Percentiles rank a stretch among this genome's conserved stretches.
These are phyloP conservation scores for Hippophae tibetana DNA, from an alignment of 306 rosid species.

Conservation along the genomic window DNA sequence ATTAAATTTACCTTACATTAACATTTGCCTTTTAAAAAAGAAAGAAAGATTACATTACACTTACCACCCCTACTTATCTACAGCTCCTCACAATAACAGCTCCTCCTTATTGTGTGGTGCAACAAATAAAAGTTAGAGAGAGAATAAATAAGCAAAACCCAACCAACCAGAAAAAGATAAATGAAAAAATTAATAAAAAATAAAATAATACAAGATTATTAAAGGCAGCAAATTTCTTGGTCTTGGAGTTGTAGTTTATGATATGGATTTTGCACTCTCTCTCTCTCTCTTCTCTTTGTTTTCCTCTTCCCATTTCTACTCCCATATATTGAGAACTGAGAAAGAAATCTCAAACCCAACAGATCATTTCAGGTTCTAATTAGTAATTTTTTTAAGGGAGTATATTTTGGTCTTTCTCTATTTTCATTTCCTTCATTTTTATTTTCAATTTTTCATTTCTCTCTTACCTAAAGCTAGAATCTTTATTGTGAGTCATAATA, in stretches of 20 bases:
- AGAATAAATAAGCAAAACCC: slow-evolving; percentile 25
- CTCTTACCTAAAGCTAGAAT: not conserved
- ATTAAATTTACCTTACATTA: too few relatives aligned
- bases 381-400: too few relatives aligned
- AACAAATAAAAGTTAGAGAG: slow-evolving; percentile 60
- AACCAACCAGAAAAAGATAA: slow-evolving; percentile 7
- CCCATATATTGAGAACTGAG: not conserved
- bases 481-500: not conserved
- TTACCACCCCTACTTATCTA: slow-evolving; percentile 6
- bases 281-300: slow-evolving; percentile 1
- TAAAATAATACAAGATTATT: not conserved
- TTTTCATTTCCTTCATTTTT: not conserved
- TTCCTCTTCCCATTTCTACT: slow-evolving; percentile 2
- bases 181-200: not conserved
- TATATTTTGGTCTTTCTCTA: not conserved
- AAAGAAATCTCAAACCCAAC: slow-evolving; percentile 19
- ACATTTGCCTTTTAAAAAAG: too few relatives aligned
- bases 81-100: slow-evolving; percentile 15
- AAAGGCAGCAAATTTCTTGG: slow-evolving; percentile 10
- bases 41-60: too few relatives aligned
- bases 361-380: slow-evolving; percentile 11
- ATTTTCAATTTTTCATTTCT: not conserved
- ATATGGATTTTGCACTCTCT: slow-evolving; percentile 22
- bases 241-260: slow-evolving; percentile 14
- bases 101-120: slow-evolving; percentile 53